Conservation (phyloP, 768 basidiomycete species). For the Phanerochaete sordida region DNA sequence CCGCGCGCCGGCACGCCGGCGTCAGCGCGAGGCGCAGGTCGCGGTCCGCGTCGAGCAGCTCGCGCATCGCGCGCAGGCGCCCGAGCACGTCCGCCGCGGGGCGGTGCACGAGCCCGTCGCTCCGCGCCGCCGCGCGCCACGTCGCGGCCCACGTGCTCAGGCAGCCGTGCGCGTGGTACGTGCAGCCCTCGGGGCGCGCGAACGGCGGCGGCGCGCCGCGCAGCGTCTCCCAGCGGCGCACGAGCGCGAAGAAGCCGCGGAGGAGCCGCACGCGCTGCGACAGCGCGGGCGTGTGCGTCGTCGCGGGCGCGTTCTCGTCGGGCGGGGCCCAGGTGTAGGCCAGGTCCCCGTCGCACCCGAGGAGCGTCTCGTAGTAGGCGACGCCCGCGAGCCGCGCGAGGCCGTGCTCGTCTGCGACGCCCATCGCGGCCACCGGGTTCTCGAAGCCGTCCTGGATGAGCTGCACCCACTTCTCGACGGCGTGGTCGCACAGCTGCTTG, state of each 20-base stretch:
- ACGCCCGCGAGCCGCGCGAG: constrained; percentile 27
- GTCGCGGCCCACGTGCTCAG: constrained; percentile 33
- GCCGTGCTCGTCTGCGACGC: constrained; percentile 26
- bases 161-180: constrained; percentile 33
- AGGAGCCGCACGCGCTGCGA: constrained; percentile 31
- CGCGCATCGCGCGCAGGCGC: constrained; percentile 30
- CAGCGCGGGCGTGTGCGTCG: constrained; percentile 19
- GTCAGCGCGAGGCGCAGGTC: constrained; percentile 30
- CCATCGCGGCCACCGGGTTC: constrained; percentile 28
- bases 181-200: constrained; percentile 28
- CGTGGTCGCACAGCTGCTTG: constrained; percentile 20
- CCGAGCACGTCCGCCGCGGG: constrained; percentile 33
- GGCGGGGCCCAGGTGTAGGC: neutral
- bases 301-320: neutral
- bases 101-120: constrained; percentile 22
- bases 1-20: constrained; percentile 32
- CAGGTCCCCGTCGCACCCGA: constrained; percentile 1
- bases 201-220: constrained; percentile 29
- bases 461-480: constrained; percentile 31
- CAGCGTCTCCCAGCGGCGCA: constrained; percentile 31
- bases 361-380: constrained; percentile 28
- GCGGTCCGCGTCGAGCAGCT: constrained; percentile 27
- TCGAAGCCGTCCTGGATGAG: constrained; percentile 29
- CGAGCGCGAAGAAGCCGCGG: constrained; percentile 34
- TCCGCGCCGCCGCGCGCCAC: constrained; percentile 29